Conservation (phyloP, 345 rosid species). For the Eucalyptus cloeziana region DNA sequence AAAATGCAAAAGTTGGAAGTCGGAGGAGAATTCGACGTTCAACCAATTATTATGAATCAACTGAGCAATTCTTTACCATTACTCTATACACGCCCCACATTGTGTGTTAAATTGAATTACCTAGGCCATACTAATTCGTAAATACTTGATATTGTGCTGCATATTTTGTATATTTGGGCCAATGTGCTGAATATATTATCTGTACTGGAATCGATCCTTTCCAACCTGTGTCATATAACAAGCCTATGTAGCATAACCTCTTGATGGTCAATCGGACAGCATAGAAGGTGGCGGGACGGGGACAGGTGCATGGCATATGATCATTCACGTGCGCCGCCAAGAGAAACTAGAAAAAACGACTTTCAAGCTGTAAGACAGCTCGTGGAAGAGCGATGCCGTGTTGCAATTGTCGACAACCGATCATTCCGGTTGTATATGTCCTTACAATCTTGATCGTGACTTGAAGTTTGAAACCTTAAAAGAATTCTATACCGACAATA, state of each 20-base stretch:
- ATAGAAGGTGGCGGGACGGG: not conserved
- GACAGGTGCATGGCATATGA: not conserved
- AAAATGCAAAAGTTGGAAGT: not conserved
- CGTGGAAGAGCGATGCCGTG: not conserved
- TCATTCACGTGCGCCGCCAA: not conserved
- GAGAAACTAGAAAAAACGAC: not conserved
- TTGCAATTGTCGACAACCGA: not conserved
- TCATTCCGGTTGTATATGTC: not conserved
- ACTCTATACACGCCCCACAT: not conserved
- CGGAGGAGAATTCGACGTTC: accelerated
- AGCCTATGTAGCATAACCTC: not conserved
- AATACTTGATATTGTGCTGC: not conserved
- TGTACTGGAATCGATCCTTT: too few relatives aligned
- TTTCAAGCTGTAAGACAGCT: not conserved
- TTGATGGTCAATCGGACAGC: not conserved
- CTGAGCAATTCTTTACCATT: not conserved
- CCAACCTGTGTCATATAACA: not conserved
- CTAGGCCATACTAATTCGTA: not conserved
- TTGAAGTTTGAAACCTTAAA: not conserved
- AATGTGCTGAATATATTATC: not conserved
- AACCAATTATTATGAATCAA: not conserved
- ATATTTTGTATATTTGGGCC: not conserved
- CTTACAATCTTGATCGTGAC: not conserved
- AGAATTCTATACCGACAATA: not conserved
- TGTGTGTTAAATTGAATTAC: not conserved